phyloP scores from a whole-genome alignment of 345 rosid genomes.

The Camelina sativa region DNA sequence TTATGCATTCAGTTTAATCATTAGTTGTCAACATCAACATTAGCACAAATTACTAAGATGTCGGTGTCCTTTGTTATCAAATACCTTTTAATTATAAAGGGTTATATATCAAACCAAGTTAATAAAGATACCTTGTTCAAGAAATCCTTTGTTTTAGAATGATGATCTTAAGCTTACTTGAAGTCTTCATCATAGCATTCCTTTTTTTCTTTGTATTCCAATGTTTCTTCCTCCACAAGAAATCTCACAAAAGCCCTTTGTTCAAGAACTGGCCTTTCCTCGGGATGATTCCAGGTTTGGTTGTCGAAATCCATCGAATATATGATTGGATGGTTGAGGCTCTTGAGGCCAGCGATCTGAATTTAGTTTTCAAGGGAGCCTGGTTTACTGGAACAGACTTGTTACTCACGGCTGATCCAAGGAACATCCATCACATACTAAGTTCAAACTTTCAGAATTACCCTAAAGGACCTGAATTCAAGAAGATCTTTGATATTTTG shows the following conservation, averaged over 20 bases:
- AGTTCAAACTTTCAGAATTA: conserved; percentile 26
- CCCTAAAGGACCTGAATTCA: conserved; percentile 32
- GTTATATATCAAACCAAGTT: neutral
- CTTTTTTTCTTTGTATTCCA: conserved; percentile 4
- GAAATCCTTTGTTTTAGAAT: neutral
- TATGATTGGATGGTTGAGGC: neutral
- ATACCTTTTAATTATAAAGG: too few species aligned
- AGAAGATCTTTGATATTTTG: conserved; percentile 27
- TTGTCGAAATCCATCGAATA: neutral
- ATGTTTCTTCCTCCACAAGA: conserved; percentile 19
- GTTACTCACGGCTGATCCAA: conserved; percentile 19
- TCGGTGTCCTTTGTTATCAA: too few species aligned
- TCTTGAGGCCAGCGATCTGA: conserved; percentile 13
- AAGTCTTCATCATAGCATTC: conserved; percentile 9
- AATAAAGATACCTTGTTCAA: neutral
- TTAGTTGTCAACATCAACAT: too few species aligned
- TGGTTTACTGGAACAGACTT: conserved; percentile 15
- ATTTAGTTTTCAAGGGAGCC: conserved; percentile 5
- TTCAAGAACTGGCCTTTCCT: conserved; percentile 27
- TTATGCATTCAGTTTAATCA: too few species aligned
- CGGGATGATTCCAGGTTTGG: conserved; percentile 28
- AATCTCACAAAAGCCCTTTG: neutral
- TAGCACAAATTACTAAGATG: too few species aligned
- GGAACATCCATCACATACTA: conserved; percentile 15
- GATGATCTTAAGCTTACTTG: neutral